A percentile compares a stretch with the other conserved stretches of the same genome.
Evolutionary conservation across 1,284 basidiomycete genomes (phyloP).

Genomic region (Anthracocystis setariae): DNA sequence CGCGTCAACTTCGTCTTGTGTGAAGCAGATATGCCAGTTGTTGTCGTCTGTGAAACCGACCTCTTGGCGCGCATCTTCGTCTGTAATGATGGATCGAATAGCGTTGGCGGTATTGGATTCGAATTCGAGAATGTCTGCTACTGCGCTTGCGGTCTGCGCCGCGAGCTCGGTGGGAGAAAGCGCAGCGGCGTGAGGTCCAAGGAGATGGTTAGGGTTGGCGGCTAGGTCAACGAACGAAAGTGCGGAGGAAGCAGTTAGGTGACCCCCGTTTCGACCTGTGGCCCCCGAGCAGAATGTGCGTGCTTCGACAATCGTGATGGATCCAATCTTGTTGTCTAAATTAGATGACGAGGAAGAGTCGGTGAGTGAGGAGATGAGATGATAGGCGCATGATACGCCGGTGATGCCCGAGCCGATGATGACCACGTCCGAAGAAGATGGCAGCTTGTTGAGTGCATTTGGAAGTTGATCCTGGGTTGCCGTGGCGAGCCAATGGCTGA

Average conservation of each 20-base stretch:
- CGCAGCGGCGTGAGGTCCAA: neutral
- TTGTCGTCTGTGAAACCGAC: conserved; percentile 26
- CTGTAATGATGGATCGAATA: conserved; percentile 26
- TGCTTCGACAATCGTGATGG: conserved; percentile 47
- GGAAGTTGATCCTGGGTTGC: conserved; percentile 2
- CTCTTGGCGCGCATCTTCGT: conserved; percentile 1
- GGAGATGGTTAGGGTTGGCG: conserved; percentile 38
- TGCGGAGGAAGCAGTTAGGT: conserved; percentile 53
- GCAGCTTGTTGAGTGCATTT: conserved; percentile 2
- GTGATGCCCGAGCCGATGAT: conserved; percentile 55
- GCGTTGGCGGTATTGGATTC: conserved; percentile 26
- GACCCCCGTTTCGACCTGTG: conserved; percentile 57
- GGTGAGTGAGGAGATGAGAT: conserved; percentile 26
- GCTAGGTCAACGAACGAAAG: conserved; percentile 46
- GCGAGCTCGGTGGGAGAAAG: neutral
- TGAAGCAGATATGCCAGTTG: conserved; percentile 55
- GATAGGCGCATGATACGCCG: conserved; percentile 45
- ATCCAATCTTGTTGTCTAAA: neutral
- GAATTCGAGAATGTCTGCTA: conserved; percentile 41
- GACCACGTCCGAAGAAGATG: conserved; percentile 19
- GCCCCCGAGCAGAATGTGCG: conserved; percentile 54
- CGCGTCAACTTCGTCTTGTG: conserved; percentile 28
- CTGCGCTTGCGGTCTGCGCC: conserved; percentile 2
- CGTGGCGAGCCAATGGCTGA: conserved; percentile 50
- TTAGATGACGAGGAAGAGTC: neutral